phyloP scores from a whole-genome alignment of 768 basidiomycete species.

The Asterophora lycoperdoides region DNA sequence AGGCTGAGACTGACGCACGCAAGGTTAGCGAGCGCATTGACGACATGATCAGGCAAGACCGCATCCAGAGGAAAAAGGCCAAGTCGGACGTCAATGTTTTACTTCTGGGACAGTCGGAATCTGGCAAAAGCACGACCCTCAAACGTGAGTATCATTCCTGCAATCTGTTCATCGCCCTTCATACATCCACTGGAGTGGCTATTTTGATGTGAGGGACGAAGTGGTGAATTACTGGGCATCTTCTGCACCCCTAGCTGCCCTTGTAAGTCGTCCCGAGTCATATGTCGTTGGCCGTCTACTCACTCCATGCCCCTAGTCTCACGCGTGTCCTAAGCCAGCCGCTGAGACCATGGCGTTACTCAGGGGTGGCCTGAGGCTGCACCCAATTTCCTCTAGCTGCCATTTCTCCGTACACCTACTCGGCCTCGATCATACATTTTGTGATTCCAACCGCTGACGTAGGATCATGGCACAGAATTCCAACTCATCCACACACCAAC shows the following conservation, averaged over 20 bases:
- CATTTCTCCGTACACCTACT: neutral
- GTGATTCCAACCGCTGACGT: conserved; percentile 8
- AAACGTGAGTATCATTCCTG: conserved; percentile 62
- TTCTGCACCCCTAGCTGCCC: conserved; percentile 3
- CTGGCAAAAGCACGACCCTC: conserved; percentile 83
- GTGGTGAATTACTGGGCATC: neutral
- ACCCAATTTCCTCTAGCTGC: neutral
- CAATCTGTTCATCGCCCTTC: conserved; percentile 5
- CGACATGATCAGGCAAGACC: conserved; percentile 67
- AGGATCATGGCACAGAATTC: conserved; percentile 59
- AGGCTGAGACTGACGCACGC: conserved; percentile 67
- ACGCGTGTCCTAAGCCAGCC: conserved; percentile 6
- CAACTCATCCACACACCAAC: conserved; percentile 76
- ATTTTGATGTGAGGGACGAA: neutral
- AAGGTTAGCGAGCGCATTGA: conserved; percentile 75
- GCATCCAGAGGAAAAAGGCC: conserved; percentile 52
- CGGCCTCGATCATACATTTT: neutral
- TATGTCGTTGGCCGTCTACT: conserved; percentile 11
- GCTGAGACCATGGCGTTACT: neutral
- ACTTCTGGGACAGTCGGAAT: conserved; percentile 84
- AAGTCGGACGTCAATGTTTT: conserved; percentile 71
- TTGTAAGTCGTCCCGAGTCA: conserved; percentile 12
- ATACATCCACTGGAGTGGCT: conserved; percentile 7
- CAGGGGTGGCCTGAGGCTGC: neutral
- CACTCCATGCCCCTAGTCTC: conserved; percentile 14